Evolutionary conservation across 768 basidiomycete genomes (phyloP), one percentile per base, ranked within the genome.

Genomic region (Hericium rajendrae): DNA sequence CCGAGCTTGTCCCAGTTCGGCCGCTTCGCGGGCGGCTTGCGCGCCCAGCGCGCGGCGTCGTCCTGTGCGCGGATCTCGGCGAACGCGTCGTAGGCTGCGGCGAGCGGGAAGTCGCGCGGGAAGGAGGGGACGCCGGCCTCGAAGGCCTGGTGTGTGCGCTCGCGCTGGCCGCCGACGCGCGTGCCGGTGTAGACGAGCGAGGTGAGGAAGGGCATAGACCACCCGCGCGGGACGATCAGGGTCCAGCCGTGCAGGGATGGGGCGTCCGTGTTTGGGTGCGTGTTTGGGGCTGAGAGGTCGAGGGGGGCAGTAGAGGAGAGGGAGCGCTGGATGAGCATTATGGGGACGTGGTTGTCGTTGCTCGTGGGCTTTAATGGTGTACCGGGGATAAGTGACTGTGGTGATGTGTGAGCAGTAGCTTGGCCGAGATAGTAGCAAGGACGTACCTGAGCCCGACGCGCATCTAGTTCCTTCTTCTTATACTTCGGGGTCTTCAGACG

Each of bases 1-100:
- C 80, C 83, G 46, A 91, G 64, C 59, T 80, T 83, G 18, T 72
- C 74, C 60, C 78, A 93, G 63, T 87, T 90, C 8, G 81, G 75
- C 57, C 91, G 78, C 72, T 97, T 99, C 6, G 91, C 94, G 6
- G 89, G 86, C 15, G 95, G 94, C 54, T 85, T 90, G 56, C 85
- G 72, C 52, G 81, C 79, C 93, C 93, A 97, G 16, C 72, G 72
- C 24, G 68, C 76, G 43, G 73, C 73, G 43, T 88, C 87, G 60
- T 81, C 74, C 2, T 65, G 67, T 26, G 74, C 86, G n/a, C 74
- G 75, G 18, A 74, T 67, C 2, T 69, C 66, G 51, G 79, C 77
- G 68, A 80, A 79, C 1, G 67, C 64, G 1, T 75, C 72, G 60
- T 86, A 86, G 0, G 85, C 79, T 9, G 66, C 52, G 0, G 83